Conservation (phyloP, 1,284 basidiomycete species). For the Leccinum griseonigrum region DNA sequence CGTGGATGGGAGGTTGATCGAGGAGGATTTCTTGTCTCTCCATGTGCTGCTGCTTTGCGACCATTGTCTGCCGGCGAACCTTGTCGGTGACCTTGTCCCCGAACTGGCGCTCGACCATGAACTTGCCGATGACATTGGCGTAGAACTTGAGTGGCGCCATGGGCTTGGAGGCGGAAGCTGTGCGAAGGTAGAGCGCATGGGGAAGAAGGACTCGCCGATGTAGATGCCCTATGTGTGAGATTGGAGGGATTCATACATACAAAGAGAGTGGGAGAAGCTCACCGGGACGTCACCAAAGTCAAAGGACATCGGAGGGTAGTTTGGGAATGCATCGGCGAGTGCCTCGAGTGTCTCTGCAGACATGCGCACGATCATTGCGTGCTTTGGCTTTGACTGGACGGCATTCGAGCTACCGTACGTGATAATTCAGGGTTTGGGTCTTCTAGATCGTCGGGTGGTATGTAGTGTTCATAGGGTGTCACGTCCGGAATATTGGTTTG, state of each 20-base stretch:
- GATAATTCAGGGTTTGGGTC: too few relatives aligned
- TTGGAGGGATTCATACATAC: background rate
- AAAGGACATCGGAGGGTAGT: constrained; percentile 50
- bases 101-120: constrained; percentile 59
- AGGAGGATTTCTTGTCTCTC: constrained; percentile 54
- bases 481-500: too few relatives aligned
- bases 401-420: constrained; percentile 35
- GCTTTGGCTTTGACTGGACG: constrained; percentile 58
- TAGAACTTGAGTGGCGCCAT: constrained; percentile 66
- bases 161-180: constrained; percentile 52
- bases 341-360: constrained; percentile 66
- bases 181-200: constrained; percentile 66
- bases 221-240: constrained; percentile 51
- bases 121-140: constrained; percentile 67
- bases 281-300: constrained; percentile 60
- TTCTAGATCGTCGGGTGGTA: too few relatives aligned
- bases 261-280: constrained; percentile 21
- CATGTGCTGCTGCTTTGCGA: constrained; percentile 54
- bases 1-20: constrained; percentile 36
- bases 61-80: constrained; percentile 54
- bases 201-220: constrained; percentile 61
- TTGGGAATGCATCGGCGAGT: constrained; percentile 46
- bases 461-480: too few relatives aligned
- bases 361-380: constrained; percentile 71
- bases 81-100: constrained; percentile 48